These are phyloP conservation scores for Ustilago esculenta DNA, from an alignment of 1,284 basidiomycete genomes.

Conservation along the genomic window DNA sequence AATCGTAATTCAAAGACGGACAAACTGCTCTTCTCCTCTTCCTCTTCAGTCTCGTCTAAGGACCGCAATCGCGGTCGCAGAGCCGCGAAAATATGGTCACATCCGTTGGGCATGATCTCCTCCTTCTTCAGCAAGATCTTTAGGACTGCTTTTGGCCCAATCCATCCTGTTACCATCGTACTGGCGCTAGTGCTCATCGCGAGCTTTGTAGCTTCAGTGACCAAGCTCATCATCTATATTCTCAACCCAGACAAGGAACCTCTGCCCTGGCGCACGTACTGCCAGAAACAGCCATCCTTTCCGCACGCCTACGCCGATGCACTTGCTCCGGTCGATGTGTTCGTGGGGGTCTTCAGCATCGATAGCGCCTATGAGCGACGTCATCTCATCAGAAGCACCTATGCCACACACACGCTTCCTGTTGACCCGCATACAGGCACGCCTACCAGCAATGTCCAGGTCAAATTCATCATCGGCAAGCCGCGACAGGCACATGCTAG, in stretches of 20 bases:
- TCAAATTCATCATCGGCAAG: conserved; percentile 90
- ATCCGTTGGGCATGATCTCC: conserved; percentile 32
- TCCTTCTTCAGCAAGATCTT: conserved; percentile 46
- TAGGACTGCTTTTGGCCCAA: conserved; percentile 47
- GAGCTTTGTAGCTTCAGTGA: conserved; percentile 53
- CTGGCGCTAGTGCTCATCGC: conserved; percentile 51
- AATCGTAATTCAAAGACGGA: conserved; percentile 36
- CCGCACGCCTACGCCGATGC: conserved; percentile 71
- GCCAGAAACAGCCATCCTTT: conserved; percentile 72
- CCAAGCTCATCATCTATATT: conserved; percentile 78
- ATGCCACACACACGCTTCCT: conserved; percentile 76
- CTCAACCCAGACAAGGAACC: conserved; percentile 95
- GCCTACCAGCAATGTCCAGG: conserved; percentile 76
- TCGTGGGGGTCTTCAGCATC: conserved; percentile 90
- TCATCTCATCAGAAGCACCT: conserved; percentile 88
- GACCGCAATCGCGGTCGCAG: conserved; percentile 24
- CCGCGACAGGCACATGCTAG: conserved; percentile 82
- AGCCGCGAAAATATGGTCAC: conserved; percentile 19
- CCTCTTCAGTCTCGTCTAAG: conserved; percentile 18
- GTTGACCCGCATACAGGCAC: conserved; percentile 60
- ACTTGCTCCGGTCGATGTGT: conserved; percentile 86
- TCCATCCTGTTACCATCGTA: conserved; percentile 54
- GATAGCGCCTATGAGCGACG: conserved; percentile 81
- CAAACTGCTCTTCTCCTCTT: conserved; percentile 30
- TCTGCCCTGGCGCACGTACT: conserved; percentile 91